Percentiles rank a stretch among this genome's conserved stretches.
phyloP scores from a whole-genome alignment of 306 rosid species.

The Trifolium repens region DNA sequence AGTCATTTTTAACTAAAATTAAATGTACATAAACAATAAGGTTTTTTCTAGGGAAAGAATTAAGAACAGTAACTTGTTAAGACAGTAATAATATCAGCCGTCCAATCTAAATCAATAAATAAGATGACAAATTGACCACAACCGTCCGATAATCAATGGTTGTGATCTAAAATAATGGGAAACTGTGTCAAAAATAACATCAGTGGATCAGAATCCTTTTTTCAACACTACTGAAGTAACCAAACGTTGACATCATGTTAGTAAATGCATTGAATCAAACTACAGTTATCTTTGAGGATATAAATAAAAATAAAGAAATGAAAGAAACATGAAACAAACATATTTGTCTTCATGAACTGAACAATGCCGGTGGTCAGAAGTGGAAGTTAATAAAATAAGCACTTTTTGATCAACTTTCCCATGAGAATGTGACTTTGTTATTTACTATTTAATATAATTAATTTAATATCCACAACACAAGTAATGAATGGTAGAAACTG shows the following conservation, averaged over 20 bases:
- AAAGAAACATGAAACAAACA: conserved; percentile 50
- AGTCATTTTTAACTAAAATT: too few relatives aligned
- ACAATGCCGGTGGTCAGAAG: conserved; percentile 59
- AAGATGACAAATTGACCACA: too few relatives aligned
- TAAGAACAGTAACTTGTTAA: too few relatives aligned
- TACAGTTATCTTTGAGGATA: not conserved
- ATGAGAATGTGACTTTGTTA: conserved; percentile 48
- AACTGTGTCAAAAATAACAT: too few relatives aligned
- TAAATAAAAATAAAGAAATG: conserved; percentile 34
- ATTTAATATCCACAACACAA: conserved; percentile 31
- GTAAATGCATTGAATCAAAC: conserved; percentile 1
- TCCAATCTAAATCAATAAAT: too few relatives aligned
- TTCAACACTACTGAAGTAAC: not conserved
- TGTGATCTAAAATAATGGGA: too few relatives aligned
- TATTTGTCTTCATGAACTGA: conserved; percentile 57
- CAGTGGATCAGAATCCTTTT: too few relatives aligned
- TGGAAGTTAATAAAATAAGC: conserved; percentile 49
- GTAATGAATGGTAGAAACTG: conserved; percentile 47
- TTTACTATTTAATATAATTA: conserved; percentile 1
- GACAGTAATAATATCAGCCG: too few relatives aligned
- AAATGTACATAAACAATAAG: too few relatives aligned
- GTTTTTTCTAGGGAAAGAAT: too few relatives aligned
- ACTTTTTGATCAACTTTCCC: conserved; percentile 54
- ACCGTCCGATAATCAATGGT: too few relatives aligned
- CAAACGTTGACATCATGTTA: not conserved